A percentile compares a stretch with the other conserved stretches of the same genome.
These are phyloP conservation scores for Beta vulgaris DNA, from an alignment of 148 eudicot genomes.

Conservation along the genomic window DNA sequence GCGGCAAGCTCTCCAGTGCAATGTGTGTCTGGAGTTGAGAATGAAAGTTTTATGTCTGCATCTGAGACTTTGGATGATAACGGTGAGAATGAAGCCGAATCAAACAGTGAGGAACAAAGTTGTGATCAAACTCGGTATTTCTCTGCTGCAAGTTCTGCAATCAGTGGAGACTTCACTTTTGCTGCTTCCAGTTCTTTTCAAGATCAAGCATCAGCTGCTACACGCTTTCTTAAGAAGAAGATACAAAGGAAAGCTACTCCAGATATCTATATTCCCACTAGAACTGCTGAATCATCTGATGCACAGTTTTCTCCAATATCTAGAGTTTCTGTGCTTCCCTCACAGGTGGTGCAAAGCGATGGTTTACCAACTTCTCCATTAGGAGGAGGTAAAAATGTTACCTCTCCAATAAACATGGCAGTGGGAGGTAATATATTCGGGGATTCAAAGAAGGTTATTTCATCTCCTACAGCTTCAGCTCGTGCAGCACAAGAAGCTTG, in stretches of 20 bases:
- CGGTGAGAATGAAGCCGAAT: constrained; percentile 53
- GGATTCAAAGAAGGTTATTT: constrained; percentile 24
- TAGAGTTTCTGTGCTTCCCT: constrained; percentile 41
- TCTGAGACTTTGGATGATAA: constrained; percentile 52
- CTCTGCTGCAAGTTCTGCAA: constrained; percentile 51
- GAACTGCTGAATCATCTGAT: constrained; percentile 37
- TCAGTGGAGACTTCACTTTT: constrained; percentile 53
- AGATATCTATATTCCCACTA: constrained; percentile 41
- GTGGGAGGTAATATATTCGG: constrained; percentile 23
- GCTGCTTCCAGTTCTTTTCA: constrained; percentile 62
- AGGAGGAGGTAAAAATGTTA: constrained; percentile 29
- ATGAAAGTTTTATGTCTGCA: constrained; percentile 76
- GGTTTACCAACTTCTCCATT: constrained; percentile 32
- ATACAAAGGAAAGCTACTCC: constrained; percentile 41
- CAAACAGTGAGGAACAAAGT: constrained; percentile 45
- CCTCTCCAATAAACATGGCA: constrained; percentile 25
- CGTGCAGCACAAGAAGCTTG: constrained; percentile 82
- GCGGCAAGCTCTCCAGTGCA: constrained; percentile 38
- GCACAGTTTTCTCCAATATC: constrained; percentile 48
- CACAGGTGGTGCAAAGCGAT: constrained; percentile 36
- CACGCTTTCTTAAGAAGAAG: constrained; percentile 62
- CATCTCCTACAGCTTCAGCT: constrained; percentile 47
- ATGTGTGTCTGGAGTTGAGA: constrained; percentile 49
- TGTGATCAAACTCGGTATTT: constrained; percentile 41
- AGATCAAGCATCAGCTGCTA: constrained; percentile 40